A percentile compares a stretch with the other conserved stretches of the same genome.
phyloP scores from a whole-genome alignment of 495 filamentous ascomycete species.

The Penicillium cataractarum region DNA sequence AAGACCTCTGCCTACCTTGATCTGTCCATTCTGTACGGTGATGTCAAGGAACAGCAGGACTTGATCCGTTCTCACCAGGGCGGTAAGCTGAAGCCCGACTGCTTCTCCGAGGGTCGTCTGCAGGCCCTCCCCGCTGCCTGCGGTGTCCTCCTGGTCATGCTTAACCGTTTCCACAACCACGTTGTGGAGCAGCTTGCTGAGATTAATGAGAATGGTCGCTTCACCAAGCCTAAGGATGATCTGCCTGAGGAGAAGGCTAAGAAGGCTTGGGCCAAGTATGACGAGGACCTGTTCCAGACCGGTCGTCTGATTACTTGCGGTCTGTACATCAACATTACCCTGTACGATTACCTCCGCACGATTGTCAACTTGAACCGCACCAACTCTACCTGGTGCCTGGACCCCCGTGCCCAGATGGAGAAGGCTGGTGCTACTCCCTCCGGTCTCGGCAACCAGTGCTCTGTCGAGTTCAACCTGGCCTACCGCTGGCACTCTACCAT shows the following conservation, averaged over 20 bases:
- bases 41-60: slow-evolving; percentile 59
- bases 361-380: slow-evolving; percentile 81
- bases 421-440: slow-evolving; percentile 60
- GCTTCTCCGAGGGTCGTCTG: slow-evolving; percentile 58
- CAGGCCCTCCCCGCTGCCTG: slow-evolving; percentile 60
- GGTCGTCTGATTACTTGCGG: slow-evolving; percentile 78
- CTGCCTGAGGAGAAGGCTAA: slow-evolving; percentile 53
- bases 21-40: slow-evolving; percentile 61
- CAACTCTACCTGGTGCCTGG: slow-evolving; percentile 76
- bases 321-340: slow-evolving; percentile 81
- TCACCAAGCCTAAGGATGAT: slow-evolving; percentile 58
- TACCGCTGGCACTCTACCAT: slow-evolving; percentile 74
- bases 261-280: slow-evolving; percentile 71
- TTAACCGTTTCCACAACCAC: slow-evolving; percentile 77
- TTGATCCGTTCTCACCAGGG: slow-evolving; percentile 58
- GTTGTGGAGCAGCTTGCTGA: slow-evolving; percentile 67
- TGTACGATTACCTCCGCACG: slow-evolving; percentile 82
- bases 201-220: slow-evolving; percentile 75
- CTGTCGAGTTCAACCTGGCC: slow-evolving; percentile 72
- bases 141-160: slow-evolving; percentile 59
- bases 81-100: slow-evolving; percentile 61
- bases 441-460: slow-evolving; percentile 72
- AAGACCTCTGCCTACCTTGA: slow-evolving; percentile 64
- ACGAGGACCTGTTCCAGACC: slow-evolving; percentile 85
- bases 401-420: slow-evolving; percentile 51